Base-by-base conservation (phyloP, 179 eudicot species). In the Camellia oleifera region DNA sequence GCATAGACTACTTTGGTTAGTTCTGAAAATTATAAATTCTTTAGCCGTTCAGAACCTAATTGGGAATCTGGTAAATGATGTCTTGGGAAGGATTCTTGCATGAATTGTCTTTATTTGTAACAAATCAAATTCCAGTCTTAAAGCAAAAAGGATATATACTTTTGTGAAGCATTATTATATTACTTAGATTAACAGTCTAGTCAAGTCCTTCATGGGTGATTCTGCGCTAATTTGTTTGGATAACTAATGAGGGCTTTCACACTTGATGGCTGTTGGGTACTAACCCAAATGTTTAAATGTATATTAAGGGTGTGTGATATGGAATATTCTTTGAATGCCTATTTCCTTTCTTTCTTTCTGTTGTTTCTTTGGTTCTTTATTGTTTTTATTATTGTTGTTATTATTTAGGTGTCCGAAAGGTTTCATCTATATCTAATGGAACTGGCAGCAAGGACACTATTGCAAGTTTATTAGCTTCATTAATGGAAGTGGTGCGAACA, bases 401-500 rank as follows among this genome's bases (percentile, higher is more conserved):
- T 45, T 76, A 48, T 76, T 26, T 78, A 94, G 98, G 93, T 75
- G 70, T 77, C 69, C 92, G 91, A 74, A 86, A 86, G 85, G 86
- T 89, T 77, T 77, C 90, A 71, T 85, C 95, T 56, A 72, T 89
- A 67, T 87, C 95, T 62, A 91, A 82, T 88, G 97, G 94, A 78
- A 81, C 89, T 70, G 93, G 91, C 46, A 86, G 88, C 71, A 92
- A 95, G 86, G 99, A 97, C 79, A 97, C 99, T 78, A 90, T 97
- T 88, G 91, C 97, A 65, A 85, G 97, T 83, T 85, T 92, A 89
- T 83, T 97, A 84, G 95, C 97, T 84, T 97, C 99, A 66, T 83
- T 97, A 74, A 94, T 97, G 99, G 99, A 97, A 88, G 95, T 94
- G 81, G 99, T 97, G 81, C 88, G 99, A 65, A 97, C 99, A 82